Conservation (phyloP, 768 basidiomycete species). For the Gloeopeniophorella convolvens region DNA sequence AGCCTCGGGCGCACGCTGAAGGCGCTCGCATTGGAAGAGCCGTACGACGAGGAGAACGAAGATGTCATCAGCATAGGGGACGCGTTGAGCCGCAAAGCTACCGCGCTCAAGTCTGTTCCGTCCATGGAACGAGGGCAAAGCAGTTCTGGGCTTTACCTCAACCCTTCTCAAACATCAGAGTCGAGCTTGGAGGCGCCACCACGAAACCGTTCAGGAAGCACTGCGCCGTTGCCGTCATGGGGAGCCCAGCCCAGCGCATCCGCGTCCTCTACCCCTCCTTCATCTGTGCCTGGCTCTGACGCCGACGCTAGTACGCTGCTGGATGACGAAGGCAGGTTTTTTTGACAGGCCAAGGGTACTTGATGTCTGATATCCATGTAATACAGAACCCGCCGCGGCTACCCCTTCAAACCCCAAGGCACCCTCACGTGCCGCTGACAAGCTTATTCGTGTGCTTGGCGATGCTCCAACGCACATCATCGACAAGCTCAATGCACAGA, state of each 20-base stretch:
- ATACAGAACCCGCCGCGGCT: not conserved
- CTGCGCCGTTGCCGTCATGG: conserved; percentile 11
- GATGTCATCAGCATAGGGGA: conserved; percentile 55
- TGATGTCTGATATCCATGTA: no score
- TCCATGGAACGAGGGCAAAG: conserved; percentile 10
- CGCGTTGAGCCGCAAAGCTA: conserved; percentile 38
- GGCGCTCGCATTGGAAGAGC: conserved; percentile 28
- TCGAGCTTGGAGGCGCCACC: conserved; percentile 24
- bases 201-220: conserved; percentile 8
- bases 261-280: not conserved
- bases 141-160: conserved; percentile 23
- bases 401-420: conserved; percentile 22
- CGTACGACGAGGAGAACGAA: conserved; percentile 36
- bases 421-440: conserved; percentile 33
- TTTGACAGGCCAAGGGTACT: not conserved
- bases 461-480: conserved; percentile 40
- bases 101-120: not conserved
- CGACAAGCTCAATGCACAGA: conserved; percentile 34
- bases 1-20: conserved; percentile 32
- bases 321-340: conserved; percentile 23
- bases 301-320: conserved; percentile 11
- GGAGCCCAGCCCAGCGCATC: conserved; percentile 6
- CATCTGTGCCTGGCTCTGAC: conserved; percentile 6
- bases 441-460: conserved; percentile 67
- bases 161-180: conserved; percentile 25